Evolutionary conservation across 2,329 filamentous ascomycete genomes (phyloP), one percentile per base, ranked within the genome.

Genomic region (Ophiocordyceps robertsii): DNA sequence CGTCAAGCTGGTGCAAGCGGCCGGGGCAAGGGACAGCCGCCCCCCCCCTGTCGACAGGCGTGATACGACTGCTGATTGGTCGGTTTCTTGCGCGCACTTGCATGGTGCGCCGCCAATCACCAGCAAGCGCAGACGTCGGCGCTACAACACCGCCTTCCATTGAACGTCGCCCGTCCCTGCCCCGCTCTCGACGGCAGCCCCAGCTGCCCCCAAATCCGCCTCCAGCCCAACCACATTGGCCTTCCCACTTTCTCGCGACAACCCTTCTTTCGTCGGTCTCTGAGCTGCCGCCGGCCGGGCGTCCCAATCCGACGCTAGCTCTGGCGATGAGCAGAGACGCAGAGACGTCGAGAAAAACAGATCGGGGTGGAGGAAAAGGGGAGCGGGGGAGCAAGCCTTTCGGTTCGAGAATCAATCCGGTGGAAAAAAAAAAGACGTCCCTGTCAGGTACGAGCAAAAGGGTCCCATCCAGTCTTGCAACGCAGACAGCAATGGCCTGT

Each of bases 41-140:
- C n/a, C n/a, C n/a, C 55, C 51, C 59, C 60, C 50, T 62, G 60
- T 47, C 47, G 45, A 32, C 45, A 43, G 50, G 47, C 47, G 59
- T 63, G 60, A 62, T 61, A 49, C 48, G 41, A 44, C 45, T 46
- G 47, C 49, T 56, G 49, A 62, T 63, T 63, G 60, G 60, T 46
- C 48, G 44, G 41, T 46, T 40, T 47, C 46, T 46, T 38, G 43
- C 47, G 43, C 54, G 48, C 51, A 49, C 52, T 49, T 53, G 51
- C 47, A 53, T 46, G 43, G 50, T 44, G 43, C 42, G 33, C 48
- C 49, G 43, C 65, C 64, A 67, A 67, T 67, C 51, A 48, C 43
- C 46, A 51, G 43, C 47, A 52, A 46, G 52, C 56, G 54, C 50
- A 49, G 47, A 52, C 43, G 39, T 58, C 50, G 58, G 58, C 58